phyloP scores from a whole-genome alignment of 2,329 filamentous ascomycete species.

The Arthrocladium fulminans region DNA sequence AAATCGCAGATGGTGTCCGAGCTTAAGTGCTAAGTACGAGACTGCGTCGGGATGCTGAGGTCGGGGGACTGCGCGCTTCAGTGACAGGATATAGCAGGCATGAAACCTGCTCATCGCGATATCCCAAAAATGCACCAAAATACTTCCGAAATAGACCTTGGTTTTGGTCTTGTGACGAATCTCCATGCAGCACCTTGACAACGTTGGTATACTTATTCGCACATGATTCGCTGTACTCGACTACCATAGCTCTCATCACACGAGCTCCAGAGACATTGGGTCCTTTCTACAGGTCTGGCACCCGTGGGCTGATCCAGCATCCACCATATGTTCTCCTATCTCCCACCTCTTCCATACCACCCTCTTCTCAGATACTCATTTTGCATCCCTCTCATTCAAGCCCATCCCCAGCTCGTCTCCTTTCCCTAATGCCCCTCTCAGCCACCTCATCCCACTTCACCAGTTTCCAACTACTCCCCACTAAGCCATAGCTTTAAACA shows the following conservation, averaged over 20 bases:
- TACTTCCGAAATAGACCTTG: slow-evolving; percentile 3
- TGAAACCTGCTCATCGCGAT: background rate
- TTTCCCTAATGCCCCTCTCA: slow-evolving; percentile 34
- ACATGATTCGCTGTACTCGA: no score
- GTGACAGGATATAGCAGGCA: background rate
- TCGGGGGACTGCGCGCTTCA: background rate
- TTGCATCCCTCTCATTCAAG: slow-evolving; percentile 6
- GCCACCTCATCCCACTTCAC: slow-evolving; percentile 34
- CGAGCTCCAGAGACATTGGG: no score
- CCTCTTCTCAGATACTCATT: no score
- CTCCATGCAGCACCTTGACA: no score
- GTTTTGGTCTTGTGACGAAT: background rate
- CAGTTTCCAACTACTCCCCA: slow-evolving; percentile 35
- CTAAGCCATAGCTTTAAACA: slow-evolving; percentile 40
- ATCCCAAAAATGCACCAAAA: slow-evolving; percentile 6
- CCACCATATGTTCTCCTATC: no score
- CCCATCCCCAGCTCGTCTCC: slow-evolving; percentile 33
- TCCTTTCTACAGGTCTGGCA: no score
- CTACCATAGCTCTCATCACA: no score
- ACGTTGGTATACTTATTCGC: no score
- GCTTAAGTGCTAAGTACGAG: background rate
- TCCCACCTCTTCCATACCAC: no score
- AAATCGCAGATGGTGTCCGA: background rate
- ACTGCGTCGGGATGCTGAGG: background rate
- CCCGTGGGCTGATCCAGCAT: no score